phyloP scores from a whole-genome alignment of 2,329 filamentous ascomycete species.

The Microdochium trichocladiopsis region DNA sequence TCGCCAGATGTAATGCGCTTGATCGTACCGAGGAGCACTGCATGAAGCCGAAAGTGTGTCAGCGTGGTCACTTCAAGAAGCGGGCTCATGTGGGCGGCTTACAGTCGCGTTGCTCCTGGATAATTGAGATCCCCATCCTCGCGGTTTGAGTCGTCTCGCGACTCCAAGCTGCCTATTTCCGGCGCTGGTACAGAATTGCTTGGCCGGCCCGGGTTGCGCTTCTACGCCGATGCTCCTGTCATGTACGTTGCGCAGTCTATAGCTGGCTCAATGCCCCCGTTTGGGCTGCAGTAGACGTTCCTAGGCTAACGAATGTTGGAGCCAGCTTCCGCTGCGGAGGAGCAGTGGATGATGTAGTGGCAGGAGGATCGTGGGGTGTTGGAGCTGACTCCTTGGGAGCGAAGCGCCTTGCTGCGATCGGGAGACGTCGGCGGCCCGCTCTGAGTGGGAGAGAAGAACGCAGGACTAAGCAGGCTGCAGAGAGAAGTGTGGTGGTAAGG shows the following conservation, averaged over 20 bases:
- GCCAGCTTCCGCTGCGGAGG: slow-evolving; percentile 4
- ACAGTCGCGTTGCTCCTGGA: slow-evolving; percentile 78
- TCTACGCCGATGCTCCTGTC: no score
- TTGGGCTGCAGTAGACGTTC: background rate
- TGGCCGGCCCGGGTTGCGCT: no score
- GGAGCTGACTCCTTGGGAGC: background rate
- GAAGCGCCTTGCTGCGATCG: no score
- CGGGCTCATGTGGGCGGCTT: slow-evolving; percentile 20
- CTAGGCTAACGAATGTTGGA: background rate
- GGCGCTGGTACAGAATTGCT: background rate
- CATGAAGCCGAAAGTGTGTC: slow-evolving; percentile 1
- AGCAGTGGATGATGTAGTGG: background rate
- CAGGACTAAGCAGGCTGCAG: background rate
- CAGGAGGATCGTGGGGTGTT: background rate
- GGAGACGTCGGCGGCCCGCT: no score
- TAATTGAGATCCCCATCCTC: slow-evolving; percentile 77
- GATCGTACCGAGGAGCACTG: slow-evolving; percentile 69
- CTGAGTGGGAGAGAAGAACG: no score
- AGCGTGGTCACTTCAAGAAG: background rate
- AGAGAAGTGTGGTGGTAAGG: background rate
- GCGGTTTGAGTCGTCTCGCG: slow-evolving; percentile 15
- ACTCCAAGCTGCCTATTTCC: background rate
- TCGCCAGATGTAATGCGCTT: slow-evolving; percentile 74
- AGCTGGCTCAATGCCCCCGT: background rate
- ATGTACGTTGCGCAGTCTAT: no score